Evolutionary conservation across 768 basidiomycete genomes (phyloP).

Genomic region (Nidularia sp.): DNA sequence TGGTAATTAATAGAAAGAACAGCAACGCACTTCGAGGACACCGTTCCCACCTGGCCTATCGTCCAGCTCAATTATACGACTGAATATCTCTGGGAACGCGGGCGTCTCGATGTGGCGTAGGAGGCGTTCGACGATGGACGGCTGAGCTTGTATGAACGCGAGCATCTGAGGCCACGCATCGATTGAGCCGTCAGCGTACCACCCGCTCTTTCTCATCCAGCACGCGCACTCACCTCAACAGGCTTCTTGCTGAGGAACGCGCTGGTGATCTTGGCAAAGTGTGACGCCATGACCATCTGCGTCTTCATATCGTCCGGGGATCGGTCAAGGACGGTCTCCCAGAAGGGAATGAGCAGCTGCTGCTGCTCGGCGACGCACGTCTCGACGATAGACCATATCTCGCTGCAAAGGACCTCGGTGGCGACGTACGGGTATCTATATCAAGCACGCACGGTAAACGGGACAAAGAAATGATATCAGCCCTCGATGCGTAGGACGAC

Average conservation of each 20-base stretch:
- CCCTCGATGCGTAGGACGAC: neutral
- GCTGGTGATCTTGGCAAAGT: conserved; percentile 93
- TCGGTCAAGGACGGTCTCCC: conserved; percentile 83
- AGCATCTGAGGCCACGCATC: conserved; percentile 67
- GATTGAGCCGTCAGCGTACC: too few relatives aligned
- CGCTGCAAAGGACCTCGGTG: conserved; percentile 93
- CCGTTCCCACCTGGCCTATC: conserved; percentile 78
- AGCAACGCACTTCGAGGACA: conserved; percentile 77
- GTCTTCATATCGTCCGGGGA: conserved; percentile 84
- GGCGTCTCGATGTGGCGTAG: conserved; percentile 85
- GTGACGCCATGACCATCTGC: conserved; percentile 82
- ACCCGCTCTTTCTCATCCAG: neutral
- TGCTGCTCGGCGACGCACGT: conserved; percentile 72
- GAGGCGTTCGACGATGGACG: conserved; percentile 75
- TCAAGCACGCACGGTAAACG: neutral
- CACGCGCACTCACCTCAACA: conserved; percentile 63
- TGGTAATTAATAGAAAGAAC: conserved; percentile 13
- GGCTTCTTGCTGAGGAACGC: conserved; percentile 87
- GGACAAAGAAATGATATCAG: too few relatives aligned
- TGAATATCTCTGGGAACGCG: conserved; percentile 86
- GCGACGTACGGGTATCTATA: conserved; percentile 86
- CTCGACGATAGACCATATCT: conserved; percentile 93
- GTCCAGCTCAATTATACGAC: conserved; percentile 87
- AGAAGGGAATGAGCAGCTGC: conserved; percentile 80
- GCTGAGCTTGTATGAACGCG: conserved; percentile 82